Conservation (phyloP, 345 rosid genomes). For the Salix dunnii region DNA sequence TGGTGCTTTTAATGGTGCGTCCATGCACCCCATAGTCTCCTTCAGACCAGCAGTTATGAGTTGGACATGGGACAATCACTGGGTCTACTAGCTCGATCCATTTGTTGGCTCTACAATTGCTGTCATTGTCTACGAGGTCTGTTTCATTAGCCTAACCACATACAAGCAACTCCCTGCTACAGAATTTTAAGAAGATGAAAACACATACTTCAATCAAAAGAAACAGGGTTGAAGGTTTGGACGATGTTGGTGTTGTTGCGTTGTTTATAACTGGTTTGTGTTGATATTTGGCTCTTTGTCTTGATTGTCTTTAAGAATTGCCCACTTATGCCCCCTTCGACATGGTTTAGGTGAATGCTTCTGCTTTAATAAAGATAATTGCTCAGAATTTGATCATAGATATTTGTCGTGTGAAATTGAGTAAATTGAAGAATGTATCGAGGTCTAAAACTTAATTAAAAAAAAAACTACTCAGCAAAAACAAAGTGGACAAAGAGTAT, state of each 20-base stretch:
- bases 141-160: conserved; percentile 26
- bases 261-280: conserved; percentile 26
- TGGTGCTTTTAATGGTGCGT: conserved; percentile 35
- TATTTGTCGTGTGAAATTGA: background rate
- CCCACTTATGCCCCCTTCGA: background rate
- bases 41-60: conserved; percentile 33
- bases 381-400: background rate
- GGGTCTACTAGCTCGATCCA: conserved; percentile 38
- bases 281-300: conserved; percentile 23
- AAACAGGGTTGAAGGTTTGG: conserved; percentile 10
- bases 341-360: background rate
- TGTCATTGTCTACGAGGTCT: conserved; percentile 21
- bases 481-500: too few species aligned
- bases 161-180: conserved; percentile 20
- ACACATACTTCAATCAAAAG: background rate
- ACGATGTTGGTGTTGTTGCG: conserved; percentile 12
- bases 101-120: conserved; percentile 27
- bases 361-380: background rate
- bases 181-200: conserved; percentile 8
- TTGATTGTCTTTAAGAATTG: conserved; percentile 5
- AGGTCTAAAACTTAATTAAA: background rate
- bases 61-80: conserved; percentile 33
- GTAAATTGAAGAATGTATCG: background rate
- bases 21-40: conserved; percentile 35
- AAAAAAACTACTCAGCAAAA: too few species aligned